These are phyloP conservation scores for Oryza australiensis DNA, from an alignment of 176 grass and related monocot species.

Conservation along the genomic window DNA sequence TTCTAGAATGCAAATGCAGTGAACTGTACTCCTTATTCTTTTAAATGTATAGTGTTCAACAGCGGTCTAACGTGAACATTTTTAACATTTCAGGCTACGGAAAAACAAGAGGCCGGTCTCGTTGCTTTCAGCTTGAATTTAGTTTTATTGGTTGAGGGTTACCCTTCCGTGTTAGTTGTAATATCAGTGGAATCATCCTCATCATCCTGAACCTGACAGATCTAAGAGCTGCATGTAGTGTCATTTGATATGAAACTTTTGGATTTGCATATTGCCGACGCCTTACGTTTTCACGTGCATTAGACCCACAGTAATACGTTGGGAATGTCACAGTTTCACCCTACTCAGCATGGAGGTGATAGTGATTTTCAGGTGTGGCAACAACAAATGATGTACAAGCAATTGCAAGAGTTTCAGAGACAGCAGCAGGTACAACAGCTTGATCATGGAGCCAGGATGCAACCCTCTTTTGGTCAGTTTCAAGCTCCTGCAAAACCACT, in stretches of 20 bases:
- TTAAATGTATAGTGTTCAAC: constrained; percentile 22
- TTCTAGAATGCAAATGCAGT: constrained; percentile 17
- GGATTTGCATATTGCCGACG: constrained; percentile 36
- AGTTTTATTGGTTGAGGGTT: constrained; percentile 6
- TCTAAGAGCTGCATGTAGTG: constrained; percentile 20
- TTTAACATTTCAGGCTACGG: constrained; percentile 35
- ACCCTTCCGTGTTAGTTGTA: constrained; percentile 26
- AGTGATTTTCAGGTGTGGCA: constrained; percentile 85
- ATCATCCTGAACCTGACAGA: constrained; percentile 12
- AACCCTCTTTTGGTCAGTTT: constrained; percentile 47
- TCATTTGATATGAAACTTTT: constrained; percentile 46
- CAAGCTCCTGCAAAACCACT: constrained; percentile 54
- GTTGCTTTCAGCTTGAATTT: constrained; percentile 22
- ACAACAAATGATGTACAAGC: constrained; percentile 86
- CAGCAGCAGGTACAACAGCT: constrained; percentile 78
- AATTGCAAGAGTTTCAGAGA: constrained; percentile 80
- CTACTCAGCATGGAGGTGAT: constrained; percentile 48
- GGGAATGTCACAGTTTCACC: constrained; percentile 74
- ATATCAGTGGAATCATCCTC: constrained; percentile 28
- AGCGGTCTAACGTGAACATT: constrained; percentile 18
- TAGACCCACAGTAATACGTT: constrained; percentile 32
- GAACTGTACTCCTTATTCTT: constrained; percentile 16
- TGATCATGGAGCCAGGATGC: constrained; percentile 66
- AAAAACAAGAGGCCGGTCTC: constrained; percentile 20
- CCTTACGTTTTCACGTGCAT: constrained; percentile 33